Conservation (phyloP, 257 asterid genomes). For the Avicennia marina region DNA sequence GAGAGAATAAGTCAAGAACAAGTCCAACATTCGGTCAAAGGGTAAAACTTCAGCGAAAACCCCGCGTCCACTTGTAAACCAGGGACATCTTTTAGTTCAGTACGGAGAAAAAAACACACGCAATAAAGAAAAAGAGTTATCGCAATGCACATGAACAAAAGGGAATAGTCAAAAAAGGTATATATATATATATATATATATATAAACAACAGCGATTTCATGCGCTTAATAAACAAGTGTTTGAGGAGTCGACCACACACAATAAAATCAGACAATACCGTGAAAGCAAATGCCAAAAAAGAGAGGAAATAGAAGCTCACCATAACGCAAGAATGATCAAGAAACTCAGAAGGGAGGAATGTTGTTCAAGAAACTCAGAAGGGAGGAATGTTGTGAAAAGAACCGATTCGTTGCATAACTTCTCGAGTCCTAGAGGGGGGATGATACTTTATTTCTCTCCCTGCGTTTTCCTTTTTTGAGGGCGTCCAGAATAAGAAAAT, state of each 20-base stretch:
- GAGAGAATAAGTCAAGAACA: neutral
- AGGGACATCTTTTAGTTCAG: neutral
- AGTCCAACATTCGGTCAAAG: neutral
- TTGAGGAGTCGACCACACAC: too few species aligned
- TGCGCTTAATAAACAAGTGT: too few species aligned
- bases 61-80: neutral
- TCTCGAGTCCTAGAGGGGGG: neutral
- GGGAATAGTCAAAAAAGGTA: too few species aligned
- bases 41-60: neutral
- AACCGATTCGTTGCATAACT: neutral
- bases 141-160: too few species aligned
- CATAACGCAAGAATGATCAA: constrained; percentile 5
- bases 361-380: too few species aligned
- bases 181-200: too few species aligned
- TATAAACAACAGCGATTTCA: too few species aligned
- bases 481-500: too few species aligned
- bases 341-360: neutral
- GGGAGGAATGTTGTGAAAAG: neutral
- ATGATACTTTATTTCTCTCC: too few species aligned
- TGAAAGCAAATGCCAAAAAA: neutral
- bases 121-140: too few species aligned
- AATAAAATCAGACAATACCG: neutral
- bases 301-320: neutral
- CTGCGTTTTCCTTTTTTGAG: too few species aligned
- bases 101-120: neutral